Evolutionary conservation across 2,329 filamentous ascomycete species (phyloP), one percentile per base, ranked within the genome.

Genomic region (Colletotrichum coccodes): DNA sequence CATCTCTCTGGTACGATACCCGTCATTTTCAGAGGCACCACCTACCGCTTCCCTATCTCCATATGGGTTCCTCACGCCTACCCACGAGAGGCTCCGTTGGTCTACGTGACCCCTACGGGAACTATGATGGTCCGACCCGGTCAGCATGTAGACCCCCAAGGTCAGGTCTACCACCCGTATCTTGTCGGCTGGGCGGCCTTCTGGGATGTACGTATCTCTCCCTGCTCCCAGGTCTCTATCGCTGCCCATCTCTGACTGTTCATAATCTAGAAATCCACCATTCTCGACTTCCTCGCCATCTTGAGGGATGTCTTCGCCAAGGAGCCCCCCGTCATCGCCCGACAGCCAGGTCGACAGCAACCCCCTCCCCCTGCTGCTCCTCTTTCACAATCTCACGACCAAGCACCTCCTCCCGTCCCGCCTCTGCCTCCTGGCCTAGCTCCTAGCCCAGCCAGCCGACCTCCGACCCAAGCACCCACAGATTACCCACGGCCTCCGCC

Each of bases 41-140:
- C 91, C 5, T 99, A 98, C 81, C 89, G 94, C 72, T 98, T 98
- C 75, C 96, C 96, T 26, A 85, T 99, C 72, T 92, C 93, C 71
- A 81, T 98, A 87, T 98, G 96, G 95, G 86, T 98, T 50, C 96
- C 96, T 4, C 94, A 97, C 77, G 89, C 90, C 61, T 99, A 98
- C 78, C 96, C 96, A 1, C 87, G 89, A 71, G 94, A 97, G 75
- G 87, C 94, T 0, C 96, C 96, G 1, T 87, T 98, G 53, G 89
- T 92, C 67, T 98, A 97, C 79, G 94, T 98, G 47, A 95, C 91
- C 7, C 95, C 96, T 3, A 94, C 93, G 6, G 91, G 93, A 72
- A 92, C 90, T 71, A 98, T 99, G 94, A 82, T 92, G 72, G 91
- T 99, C 47, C 89, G 95, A 23, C 94, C 95, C 1, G 96, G 96